Evolutionary conservation across 805 yeast species (phyloP), one percentile per base, ranked within the genome.

Genomic region (Candida ortonii): DNA sequence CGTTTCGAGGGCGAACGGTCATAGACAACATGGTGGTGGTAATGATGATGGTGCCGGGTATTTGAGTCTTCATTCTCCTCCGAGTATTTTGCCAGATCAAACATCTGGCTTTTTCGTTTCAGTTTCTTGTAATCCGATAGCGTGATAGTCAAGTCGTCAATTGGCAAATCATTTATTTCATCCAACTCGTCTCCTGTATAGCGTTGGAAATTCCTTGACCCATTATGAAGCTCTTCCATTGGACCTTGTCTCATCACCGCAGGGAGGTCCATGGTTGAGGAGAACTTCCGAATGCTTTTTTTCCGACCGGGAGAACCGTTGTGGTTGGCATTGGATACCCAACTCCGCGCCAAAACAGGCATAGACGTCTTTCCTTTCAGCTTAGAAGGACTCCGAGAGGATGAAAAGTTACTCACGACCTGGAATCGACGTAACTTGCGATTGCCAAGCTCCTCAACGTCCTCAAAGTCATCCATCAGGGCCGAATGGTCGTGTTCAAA

Each of bases 221-320:
- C 22, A 12, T 22, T 22, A n/a, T 16, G 16, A 17, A 33, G 28
- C 3, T 39, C 28, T 17, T 46, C 41, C 15, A 22, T 33, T 7
- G 43, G 27, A 9, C 16, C 16, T 8, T 35, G 34, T 3, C 47
- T 31, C n/a, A n/a, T n/a, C n/a, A n/a, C n/a, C n/a, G n/a, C n/a
- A 3, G 53, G 53, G 14, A 59, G 39, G 20, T 55, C 62, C 33
- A 55, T 21, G 3, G 51, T 52, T 16, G 64, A 59, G 0, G 61
- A 47, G 34, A 44, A 52, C 22, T 52, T 54, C n/a, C 57, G 41
- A 3, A 55, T 36, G 2, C 53, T 19, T 19, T 40, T 49, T 19
- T 40, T 49, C 28, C 45, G 48, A 8, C 22, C 26, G 14, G 56
- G 51, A 3, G 54, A 46, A 5, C 45, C 44, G 13, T 33, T 13